Evolutionary conservation across 202 grass and related monocot genomes (phyloP).

Genomic region (Elaeis oleifera): DNA sequence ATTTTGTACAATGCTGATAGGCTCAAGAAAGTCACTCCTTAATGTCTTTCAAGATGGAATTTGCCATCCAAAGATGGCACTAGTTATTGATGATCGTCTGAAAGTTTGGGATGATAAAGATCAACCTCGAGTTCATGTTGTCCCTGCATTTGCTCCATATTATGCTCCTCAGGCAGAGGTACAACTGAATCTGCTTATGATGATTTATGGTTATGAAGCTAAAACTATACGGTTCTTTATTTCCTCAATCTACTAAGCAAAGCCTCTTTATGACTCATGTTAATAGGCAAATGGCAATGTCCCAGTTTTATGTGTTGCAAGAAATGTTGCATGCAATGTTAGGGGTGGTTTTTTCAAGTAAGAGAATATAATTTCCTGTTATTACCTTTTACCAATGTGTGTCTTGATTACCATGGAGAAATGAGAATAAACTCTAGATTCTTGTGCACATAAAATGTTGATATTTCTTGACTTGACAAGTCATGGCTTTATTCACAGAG

Average conservation of each 20-base stretch:
- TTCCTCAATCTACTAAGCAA: too few species aligned
- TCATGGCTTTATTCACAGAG: slow-evolving; percentile 38
- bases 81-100: slow-evolving; percentile 92
- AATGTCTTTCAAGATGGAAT: slow-evolving; percentile 93
- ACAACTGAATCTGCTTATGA: not conserved
- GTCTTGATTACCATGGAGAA: too few species aligned
- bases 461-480: slow-evolving; percentile 5
- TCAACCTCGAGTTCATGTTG: slow-evolving; percentile 87
- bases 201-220: not conserved
- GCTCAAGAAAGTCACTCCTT: slow-evolving; percentile 69
- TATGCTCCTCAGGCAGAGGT: slow-evolving; percentile 99
- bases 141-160: slow-evolving; percentile 94
- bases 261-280: too few species aligned
- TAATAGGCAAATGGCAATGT: slow-evolving; percentile 62
- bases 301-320: slow-evolving; percentile 83
- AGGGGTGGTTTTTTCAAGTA: slow-evolving; percentile 97
- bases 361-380: slow-evolving; percentile 25
- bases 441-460: too few species aligned
- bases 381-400: not conserved
- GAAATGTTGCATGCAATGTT: slow-evolving; percentile 97
- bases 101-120: slow-evolving; percentile 99
- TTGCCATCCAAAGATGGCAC: slow-evolving; percentile 88
- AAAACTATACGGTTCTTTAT: too few species aligned
- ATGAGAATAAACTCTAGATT: too few species aligned
- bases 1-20: slow-evolving; percentile 26